Evolutionary conservation across 305 asterid species (phyloP), one percentile per base, ranked within the genome.

Genomic region (Euphrasia arctica): DNA sequence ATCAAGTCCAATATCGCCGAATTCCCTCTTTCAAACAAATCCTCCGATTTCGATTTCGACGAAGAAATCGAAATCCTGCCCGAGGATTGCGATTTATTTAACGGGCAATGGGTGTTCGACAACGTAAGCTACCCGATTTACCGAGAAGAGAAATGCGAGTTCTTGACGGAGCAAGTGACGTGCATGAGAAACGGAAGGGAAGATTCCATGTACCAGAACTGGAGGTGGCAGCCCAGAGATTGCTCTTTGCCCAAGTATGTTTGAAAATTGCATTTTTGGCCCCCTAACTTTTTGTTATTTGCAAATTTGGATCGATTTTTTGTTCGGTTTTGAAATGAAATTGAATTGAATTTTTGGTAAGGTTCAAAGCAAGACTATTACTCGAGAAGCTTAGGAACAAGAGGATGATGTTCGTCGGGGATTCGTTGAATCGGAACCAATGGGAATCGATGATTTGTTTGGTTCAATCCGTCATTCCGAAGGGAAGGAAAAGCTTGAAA

Each of bases 141-240:
- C 58, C 83, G 64, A 65, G 98, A 91, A 41, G 88, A 81, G 2
- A 64, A 80, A 49, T 91, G 98, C 32, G 95, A 89, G 31, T 91
- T 86, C 63, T 27, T 91, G 41, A 88, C 98, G n/a, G 89, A 82
- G 9, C 98, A 91, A 60, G 98, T 92, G 3, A 92, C 98, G 29
- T 92, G 98, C 50, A 43, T 82, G 84, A 82, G 87, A 50, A 85
- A 88, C 67, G 94, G 96, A 12, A 82, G 96, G 28, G 63, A 22
- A 58, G 84, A 82, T 63, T 75, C 85, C 36, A 15, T 78, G 67
- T 85, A 83, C 60, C 96, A 85, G 82, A 73, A 84, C 3, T 88
- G 96, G 96, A 82, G 84, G 39, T 88, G 94, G 96, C 88, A 85
- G 62, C 94, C 96, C 41, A 75, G 42, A 49, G 85, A 79, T 12